phyloP scores from a whole-genome alignment of 2,329 filamentous ascomycete genomes.

The Whalleya microplaca region DNA sequence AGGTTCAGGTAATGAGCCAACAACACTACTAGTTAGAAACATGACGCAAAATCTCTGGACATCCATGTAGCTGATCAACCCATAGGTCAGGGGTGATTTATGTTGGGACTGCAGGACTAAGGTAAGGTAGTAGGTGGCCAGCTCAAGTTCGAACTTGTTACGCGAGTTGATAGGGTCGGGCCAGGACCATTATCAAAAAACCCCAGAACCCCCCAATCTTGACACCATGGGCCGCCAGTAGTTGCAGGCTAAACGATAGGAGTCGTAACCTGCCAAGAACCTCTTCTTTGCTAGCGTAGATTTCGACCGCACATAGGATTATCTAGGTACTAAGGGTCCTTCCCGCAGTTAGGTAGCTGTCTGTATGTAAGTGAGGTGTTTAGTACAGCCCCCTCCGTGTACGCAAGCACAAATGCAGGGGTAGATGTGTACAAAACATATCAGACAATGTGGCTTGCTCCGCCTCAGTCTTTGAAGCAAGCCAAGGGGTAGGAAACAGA shows the following conservation, averaged over 20 bases:
- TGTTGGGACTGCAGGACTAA: slow-evolving; percentile 26
- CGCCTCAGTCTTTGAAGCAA: slow-evolving; percentile 18
- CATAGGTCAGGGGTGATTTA: slow-evolving; percentile 26
- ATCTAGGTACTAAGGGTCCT: slow-evolving; percentile 20
- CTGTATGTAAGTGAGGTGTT: slow-evolving; percentile 26
- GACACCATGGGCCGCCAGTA: slow-evolving; percentile 21
- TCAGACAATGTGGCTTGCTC: slow-evolving; percentile 29
- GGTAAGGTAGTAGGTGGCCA: slow-evolving; percentile 25
- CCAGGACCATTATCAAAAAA: slow-evolving; percentile 21
- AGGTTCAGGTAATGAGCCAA: slow-evolving; percentile 22
- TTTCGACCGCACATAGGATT: slow-evolving; percentile 4
- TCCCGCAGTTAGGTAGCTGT: slow-evolving; percentile 7
- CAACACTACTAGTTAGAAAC: slow-evolving; percentile 21
- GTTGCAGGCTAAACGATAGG: slow-evolving; percentile 25
- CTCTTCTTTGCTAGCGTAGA: background rate
- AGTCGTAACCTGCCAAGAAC: slow-evolving; percentile 23
- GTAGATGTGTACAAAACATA: slow-evolving; percentile 17
- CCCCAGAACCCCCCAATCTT: slow-evolving; percentile 15
- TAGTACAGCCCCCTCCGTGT: slow-evolving; percentile 16
- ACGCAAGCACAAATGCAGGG: slow-evolving; percentile 21
- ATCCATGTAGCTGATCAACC: slow-evolving; percentile 34
- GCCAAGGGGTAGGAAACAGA: slow-evolving; percentile 12
- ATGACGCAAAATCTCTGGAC: slow-evolving; percentile 32
- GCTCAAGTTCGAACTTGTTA: slow-evolving; percentile 22
- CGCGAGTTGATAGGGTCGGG: slow-evolving; percentile 25